Percentiles rank a stretch among this genome's conserved stretches.
Evolutionary conservation across 2,329 filamentous ascomycete genomes (phyloP).

Genomic region (Aureobasidium sp.): DNA sequence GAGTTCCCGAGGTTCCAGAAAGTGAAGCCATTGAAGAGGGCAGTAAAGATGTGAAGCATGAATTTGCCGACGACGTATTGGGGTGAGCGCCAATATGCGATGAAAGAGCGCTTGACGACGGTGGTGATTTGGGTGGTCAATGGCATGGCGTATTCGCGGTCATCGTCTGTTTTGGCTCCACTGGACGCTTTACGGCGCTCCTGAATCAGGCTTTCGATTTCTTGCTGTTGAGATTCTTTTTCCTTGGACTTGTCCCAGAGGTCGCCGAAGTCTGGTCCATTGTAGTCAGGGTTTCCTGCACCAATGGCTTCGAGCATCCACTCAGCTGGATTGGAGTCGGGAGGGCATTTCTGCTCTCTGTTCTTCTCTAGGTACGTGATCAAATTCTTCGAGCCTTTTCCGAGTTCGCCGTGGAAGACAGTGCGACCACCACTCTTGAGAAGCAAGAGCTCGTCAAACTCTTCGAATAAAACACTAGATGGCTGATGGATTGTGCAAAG

Average conservation of each 20-base stretch:
- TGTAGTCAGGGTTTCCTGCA: conserved; percentile 66
- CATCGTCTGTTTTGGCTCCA: conserved; percentile 39
- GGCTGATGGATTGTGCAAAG: conserved; percentile 45
- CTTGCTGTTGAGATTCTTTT: conserved; percentile 57
- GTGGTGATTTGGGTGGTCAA: conserved; percentile 70
- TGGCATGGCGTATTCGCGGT: conserved; percentile 78
- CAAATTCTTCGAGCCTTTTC: conserved; percentile 35
- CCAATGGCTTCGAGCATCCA: conserved; percentile 84
- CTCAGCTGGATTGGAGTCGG: conserved; percentile 54
- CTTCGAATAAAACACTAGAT: conserved; percentile 35
- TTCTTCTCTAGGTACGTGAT: conserved; percentile 45
- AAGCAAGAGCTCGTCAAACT: conserved; percentile 40
- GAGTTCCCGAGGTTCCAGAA: conserved; percentile 43
- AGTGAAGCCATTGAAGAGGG: conserved; percentile 75
- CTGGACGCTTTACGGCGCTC: conserved; percentile 47
- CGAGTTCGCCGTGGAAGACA: conserved; percentile 44
- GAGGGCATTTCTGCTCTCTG: conserved; percentile 52
- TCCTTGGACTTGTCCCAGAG: conserved; percentile 71
- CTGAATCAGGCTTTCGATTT: conserved; percentile 60
- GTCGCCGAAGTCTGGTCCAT: conserved; percentile 70
- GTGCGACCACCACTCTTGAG: conserved; percentile 39
- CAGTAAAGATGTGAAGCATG: conserved; percentile 71
- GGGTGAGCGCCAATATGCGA: conserved; percentile 76
- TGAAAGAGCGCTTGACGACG: conserved; percentile 65
- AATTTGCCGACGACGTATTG: conserved; percentile 85